Percentiles rank a stretch among this genome's conserved stretches.
These are phyloP conservation scores for Gossypium trilobum DNA, from an alignment of 441 rosid genomes.

Conservation along the genomic window DNA sequence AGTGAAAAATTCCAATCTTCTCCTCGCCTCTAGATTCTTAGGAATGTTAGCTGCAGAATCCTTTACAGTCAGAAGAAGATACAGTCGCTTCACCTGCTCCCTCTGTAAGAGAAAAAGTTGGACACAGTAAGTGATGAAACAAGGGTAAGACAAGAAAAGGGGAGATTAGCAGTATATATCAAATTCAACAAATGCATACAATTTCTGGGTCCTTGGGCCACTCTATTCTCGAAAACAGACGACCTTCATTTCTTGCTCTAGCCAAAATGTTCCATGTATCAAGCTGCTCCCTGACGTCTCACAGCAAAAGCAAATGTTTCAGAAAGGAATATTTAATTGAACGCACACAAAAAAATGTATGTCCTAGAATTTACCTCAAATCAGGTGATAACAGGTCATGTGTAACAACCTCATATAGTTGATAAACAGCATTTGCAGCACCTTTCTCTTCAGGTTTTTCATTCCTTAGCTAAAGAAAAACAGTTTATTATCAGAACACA, in stretches of 20 bases:
- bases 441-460: constrained; percentile 74
- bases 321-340: not conserved
- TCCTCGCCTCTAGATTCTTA: constrained; percentile 94
- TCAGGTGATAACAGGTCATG: constrained; percentile 75
- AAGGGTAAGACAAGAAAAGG: constrained; percentile 18
- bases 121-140: constrained; percentile 20
- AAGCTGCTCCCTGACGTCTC: constrained; percentile 68
- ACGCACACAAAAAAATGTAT: not conserved
- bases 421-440: constrained; percentile 80
- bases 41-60: constrained; percentile 93
- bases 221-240: constrained; percentile 73
- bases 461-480: constrained; percentile 49
- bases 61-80: constrained; percentile 95
- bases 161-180: not conserved
- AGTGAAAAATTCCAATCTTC: constrained; percentile 83
- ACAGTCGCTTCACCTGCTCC: constrained; percentile 90
- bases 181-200: constrained; percentile 34
- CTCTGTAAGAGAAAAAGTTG: constrained; percentile 40
- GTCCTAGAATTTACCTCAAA: constrained; percentile 50
- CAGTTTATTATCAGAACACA: not conserved
- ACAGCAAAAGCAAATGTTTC: constrained; percentile 16
- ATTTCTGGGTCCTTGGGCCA: constrained; percentile 97
- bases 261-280: constrained; percentile 94
- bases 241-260: constrained; percentile 76
- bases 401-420: constrained; percentile 79